phyloP scores from a whole-genome alignment of 116 monocot species.

The Zostera marina region DNA sequence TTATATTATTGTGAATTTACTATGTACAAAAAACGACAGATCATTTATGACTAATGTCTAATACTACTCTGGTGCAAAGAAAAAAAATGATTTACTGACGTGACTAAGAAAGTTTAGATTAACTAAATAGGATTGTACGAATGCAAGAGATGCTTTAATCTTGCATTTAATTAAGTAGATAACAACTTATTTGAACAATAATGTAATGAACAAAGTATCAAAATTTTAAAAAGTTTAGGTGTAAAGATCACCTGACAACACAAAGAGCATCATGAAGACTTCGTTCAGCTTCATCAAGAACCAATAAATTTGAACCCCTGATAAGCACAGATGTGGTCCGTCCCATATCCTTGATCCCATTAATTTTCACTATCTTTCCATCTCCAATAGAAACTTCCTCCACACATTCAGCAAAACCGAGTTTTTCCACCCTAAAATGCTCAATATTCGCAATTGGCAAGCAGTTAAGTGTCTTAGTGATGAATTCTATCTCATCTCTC shows the following conservation, averaged over 20 bases:
- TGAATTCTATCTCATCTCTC: constrained; percentile 89
- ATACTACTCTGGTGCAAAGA: too few species aligned
- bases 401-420: constrained; percentile 50
- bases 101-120: too few species aligned
- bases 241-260: constrained; percentile 43
- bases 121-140: too few species aligned
- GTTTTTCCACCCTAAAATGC: constrained; percentile 59
- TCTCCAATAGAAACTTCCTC: constrained; percentile 60
- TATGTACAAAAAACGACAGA: too few species aligned
- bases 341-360: constrained; percentile 68
- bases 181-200: not conserved
- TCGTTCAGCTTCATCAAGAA: constrained; percentile 65
- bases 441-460: constrained; percentile 63
- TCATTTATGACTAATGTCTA: too few species aligned
- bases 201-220: not conserved
- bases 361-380: constrained; percentile 60
- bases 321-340: constrained; percentile 53
- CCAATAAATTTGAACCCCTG: constrained; percentile 53
- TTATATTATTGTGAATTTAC: too few species aligned
- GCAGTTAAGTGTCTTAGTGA: constrained; percentile 79
- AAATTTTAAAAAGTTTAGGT: not conserved
- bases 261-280: constrained; percentile 81
- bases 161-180: not conserved
- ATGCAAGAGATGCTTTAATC: too few species aligned
- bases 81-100: too few species aligned